Conservation (phyloP, 345 rosid genomes). For the Aurinia saxatilis region DNA sequence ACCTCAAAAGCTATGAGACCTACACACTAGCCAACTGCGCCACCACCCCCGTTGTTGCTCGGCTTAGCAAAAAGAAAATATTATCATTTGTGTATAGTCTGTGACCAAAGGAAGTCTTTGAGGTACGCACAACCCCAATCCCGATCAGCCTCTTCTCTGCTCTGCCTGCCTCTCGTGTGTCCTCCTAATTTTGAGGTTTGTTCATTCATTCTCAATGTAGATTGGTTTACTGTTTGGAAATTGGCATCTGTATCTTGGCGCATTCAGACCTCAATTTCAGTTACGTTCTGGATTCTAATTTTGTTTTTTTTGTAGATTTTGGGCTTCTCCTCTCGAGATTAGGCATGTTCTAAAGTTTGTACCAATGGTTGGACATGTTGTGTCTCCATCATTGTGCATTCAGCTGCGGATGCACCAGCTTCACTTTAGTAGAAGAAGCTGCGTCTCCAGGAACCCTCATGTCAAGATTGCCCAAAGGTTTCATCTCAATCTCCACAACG, state of each 20-base stretch:
- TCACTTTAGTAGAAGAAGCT: slow-evolving; percentile 17
- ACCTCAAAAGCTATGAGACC: slow-evolving; percentile 94
- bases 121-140: slow-evolving; percentile 35
- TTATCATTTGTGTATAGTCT: neutral
- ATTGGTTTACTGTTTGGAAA: neutral
- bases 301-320: neutral
- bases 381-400: slow-evolving; percentile 34
- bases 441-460: slow-evolving; percentile 13
- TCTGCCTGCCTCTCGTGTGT: neutral
- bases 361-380: slow-evolving; percentile 48
- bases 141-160: slow-evolving; percentile 22
- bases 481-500: neutral
- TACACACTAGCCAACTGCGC: slow-evolving; percentile 96
- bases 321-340: neutral
- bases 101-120: neutral
- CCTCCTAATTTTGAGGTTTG: neutral
- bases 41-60: slow-evolving; percentile 45
- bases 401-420: slow-evolving; percentile 35
- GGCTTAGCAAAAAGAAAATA: too few species aligned
- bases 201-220: neutral
- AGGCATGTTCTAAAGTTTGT: neutral
- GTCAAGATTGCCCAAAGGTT: slow-evolving; percentile 32
- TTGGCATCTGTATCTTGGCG: neutral
- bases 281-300: neutral
- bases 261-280: neutral